Evolutionary conservation across 2,329 filamentous ascomycete genomes (phyloP).

Genomic region (Thielaviopsis punctulata): DNA sequence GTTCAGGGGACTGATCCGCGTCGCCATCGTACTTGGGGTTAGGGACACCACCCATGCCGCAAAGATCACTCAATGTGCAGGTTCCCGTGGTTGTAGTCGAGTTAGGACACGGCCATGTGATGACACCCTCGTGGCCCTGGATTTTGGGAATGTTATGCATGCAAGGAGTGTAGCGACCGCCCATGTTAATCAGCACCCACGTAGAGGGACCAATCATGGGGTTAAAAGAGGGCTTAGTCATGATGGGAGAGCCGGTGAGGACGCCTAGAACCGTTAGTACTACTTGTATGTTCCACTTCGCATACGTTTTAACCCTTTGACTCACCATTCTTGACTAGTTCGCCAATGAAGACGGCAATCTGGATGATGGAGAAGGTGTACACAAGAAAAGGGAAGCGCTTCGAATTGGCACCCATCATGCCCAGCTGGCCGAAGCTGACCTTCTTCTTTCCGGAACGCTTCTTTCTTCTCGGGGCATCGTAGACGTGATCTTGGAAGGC

Average conservation of each 20-base stretch:
- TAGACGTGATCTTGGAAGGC: conserved; percentile 41
- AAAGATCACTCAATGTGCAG: conserved; percentile 65
- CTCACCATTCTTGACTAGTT: conserved; percentile 71
- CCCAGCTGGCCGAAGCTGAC: conserved; percentile 41
- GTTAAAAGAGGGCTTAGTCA: conserved; percentile 76
- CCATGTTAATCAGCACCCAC: conserved; percentile 91
- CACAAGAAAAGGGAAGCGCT: conserved; percentile 59
- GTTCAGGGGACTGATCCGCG: conserved; percentile 36
- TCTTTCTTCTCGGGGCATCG: conserved; percentile 30
- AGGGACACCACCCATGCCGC: conserved; percentile 64
- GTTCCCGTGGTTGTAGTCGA: conserved; percentile 42
- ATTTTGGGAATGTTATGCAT: conserved; percentile 70
- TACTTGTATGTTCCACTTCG: background rate
- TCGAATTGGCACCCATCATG: conserved; percentile 38
- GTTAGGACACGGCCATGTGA: conserved; percentile 68
- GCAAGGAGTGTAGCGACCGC: conserved; percentile 77
- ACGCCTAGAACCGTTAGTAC: conserved; percentile 32
- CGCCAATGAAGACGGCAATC: conserved; percentile 70
- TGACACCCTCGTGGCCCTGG: conserved; percentile 30
- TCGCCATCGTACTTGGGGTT: conserved; percentile 44
- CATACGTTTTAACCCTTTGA: too few relatives aligned
- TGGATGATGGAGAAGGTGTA: conserved; percentile 66
- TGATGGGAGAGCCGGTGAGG: conserved; percentile 61
- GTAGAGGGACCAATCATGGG: conserved; percentile 91
- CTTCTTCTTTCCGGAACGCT: conserved; percentile 21